Base-by-base conservation (phyloP, 495 filamentous ascomycete genomes). In the Aspergillus homomorphus region DNA sequence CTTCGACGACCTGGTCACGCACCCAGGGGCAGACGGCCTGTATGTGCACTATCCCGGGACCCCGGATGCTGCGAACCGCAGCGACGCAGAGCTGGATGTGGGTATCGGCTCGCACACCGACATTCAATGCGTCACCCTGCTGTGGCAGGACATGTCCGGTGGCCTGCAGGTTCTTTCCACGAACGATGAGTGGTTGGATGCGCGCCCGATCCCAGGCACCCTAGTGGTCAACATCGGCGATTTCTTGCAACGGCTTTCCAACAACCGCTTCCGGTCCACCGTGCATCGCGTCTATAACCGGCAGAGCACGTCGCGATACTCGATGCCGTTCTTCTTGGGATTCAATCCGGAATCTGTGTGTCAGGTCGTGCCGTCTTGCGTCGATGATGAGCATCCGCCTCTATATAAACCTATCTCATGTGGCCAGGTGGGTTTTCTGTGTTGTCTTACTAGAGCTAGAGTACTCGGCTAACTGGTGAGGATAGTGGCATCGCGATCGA, bases 161-260 rank as follows among this genome's bases (percentile, higher is more conserved):
- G 82, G 83, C 0, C 58, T 87, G 55, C 82, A 85, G 65, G 76
- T 84, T 0, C 60, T 81, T 14, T 78, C 73, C 20, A 68, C 67
- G n/a, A 67, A 74, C 19, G 80, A 79, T 9, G 76, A 78, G 55
- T 85, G 81, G 82, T 65, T 86, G 16, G 77, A 78, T 62, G 83
- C 73, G 8, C 50, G 70, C n/a, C 84, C 84, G 0, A 70, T 85
- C 20, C 63, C 77, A 44, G 83, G 82, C 15, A 82, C 83, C 0
- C 66, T 85, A 14, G 85, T 87, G 4, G 83, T 89, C 33, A 88
- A 88, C 66, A 82, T 89, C 54, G 85, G 83, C 0, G 85, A 87
- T 62, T 83, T 85, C 61, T 72, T 88, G 72, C 80, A 83, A 75
- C 71, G 83, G 10, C 74, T 85, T 51, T 85, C 80, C 23, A 88